phyloP scores from a whole-genome alignment of 2,329 filamentous ascomycete genomes.

The Parafenestella ontariensis region DNA sequence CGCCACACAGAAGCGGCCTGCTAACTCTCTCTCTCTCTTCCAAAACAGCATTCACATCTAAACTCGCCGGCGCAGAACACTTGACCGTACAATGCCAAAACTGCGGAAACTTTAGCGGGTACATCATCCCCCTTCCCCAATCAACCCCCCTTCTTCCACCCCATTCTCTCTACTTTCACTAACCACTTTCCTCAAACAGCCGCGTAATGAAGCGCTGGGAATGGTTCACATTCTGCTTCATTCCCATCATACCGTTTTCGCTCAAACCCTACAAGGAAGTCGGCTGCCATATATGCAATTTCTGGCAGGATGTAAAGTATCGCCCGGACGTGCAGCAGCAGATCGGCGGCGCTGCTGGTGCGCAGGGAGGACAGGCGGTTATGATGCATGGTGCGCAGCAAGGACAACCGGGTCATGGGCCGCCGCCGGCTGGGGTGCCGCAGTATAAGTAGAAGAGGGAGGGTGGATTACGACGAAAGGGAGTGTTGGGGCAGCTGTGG shows the following conservation, averaged over 20 bases:
- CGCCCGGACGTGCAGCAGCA: slow-evolving; percentile 47
- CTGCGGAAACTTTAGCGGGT: slow-evolving; percentile 60
- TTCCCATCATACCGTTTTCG: slow-evolving; percentile 76
- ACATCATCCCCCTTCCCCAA: too few species aligned
- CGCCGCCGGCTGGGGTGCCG: slow-evolving; percentile 20
- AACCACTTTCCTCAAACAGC: slow-evolving; percentile 38
- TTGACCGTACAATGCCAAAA: slow-evolving; percentile 60
- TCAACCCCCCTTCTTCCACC: too few species aligned
- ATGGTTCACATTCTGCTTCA: slow-evolving; percentile 83
- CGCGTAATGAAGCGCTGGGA: slow-evolving; percentile 37
- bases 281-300: slow-evolving; percentile 77
- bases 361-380: slow-evolving; percentile 19
- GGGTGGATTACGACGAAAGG: not conserved
- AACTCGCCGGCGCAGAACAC: slow-evolving; percentile 57
- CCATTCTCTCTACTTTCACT: too few species aligned
- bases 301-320: slow-evolving; percentile 66
- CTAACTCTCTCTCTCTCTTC: not conserved
- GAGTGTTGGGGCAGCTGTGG: too few species aligned
- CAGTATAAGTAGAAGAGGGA: slow-evolving; percentile 14
- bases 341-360: slow-evolving; percentile 21
- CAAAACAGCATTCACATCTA: slow-evolving; percentile 53
- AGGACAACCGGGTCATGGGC: slow-evolving; percentile 9
- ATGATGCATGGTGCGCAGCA: slow-evolving; percentile 31
- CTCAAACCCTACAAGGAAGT: slow-evolving; percentile 66
- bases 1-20: not conserved